A percentile compares a stretch with the other conserved stretches of the same genome.
Conservation (phyloP, 352 stramenopile genomes). For the Ochromonadaceae sp. region DNA sequence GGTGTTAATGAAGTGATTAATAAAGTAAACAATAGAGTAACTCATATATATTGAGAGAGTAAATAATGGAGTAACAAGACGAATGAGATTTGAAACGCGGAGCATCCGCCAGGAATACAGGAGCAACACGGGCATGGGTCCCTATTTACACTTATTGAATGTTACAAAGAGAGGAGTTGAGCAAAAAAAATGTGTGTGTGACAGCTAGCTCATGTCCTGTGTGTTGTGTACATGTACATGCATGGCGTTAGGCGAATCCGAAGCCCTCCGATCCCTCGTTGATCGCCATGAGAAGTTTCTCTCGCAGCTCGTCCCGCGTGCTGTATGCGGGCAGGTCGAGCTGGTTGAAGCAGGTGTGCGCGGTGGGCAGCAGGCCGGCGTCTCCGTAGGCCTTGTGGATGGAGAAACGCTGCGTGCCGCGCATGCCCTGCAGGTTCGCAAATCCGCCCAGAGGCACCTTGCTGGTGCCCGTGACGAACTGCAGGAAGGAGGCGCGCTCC, state of each 20-base stretch:
- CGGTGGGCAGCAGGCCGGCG: constrained; percentile 71
- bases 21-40: no score
- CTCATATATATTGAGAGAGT: no score
- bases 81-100: no score
- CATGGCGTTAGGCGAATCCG: constrained; percentile 88
- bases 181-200: no score
- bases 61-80: no score
- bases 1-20: no score
- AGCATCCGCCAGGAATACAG: no score
- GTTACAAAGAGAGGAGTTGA: no score
- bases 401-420: constrained; percentile 91
- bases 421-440: constrained; percentile 92
- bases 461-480: constrained; percentile 91
- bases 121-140: neutral
- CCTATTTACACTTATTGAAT: no score
- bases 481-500: constrained; percentile 79
- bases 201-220: no score
- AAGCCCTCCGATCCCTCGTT: constrained; percentile 93
- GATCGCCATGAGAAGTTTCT: constrained; percentile 91
- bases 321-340: constrained; percentile 96
- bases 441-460: constrained; percentile 96
- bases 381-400: constrained; percentile 92
- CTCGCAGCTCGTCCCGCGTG: constrained; percentile 87
- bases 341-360: constrained; percentile 99
- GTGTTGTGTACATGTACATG: no score